A percentile compares a stretch with the other conserved stretches of the same genome.
These are phyloP conservation scores for Panicum hallii DNA, from an alignment of 202 grass and related monocot genomes.

Conservation along the genomic window DNA sequence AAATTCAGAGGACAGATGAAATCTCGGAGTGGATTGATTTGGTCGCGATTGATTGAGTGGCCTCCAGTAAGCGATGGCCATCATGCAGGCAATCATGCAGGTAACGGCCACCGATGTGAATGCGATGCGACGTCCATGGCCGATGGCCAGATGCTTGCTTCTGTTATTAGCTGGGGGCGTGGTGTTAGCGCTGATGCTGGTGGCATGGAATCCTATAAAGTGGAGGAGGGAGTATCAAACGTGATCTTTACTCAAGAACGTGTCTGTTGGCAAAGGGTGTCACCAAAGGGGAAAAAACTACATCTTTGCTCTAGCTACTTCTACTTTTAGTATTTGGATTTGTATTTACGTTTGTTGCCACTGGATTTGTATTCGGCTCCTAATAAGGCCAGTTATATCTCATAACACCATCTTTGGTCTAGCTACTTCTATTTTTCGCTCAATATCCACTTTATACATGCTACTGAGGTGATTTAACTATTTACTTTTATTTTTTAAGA, in stretches of 20 bases:
- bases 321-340: too few species aligned
- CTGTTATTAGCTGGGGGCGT: neutral
- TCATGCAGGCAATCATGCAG: conserved; percentile 21
- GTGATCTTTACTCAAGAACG: conserved; percentile 27
- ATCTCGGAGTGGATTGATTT: neutral
- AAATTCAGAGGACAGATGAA: conserved; percentile 7
- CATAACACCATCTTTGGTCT: too few species aligned
- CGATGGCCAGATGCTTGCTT: neutral
- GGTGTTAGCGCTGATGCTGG: neutral
- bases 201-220: conserved; percentile 34
- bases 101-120: conserved; percentile 32
- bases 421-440: too few species aligned
- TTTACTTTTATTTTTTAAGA: too few species aligned
- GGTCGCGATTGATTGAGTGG: conserved; percentile 15
- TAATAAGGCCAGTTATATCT: too few species aligned
- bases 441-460: too few species aligned
- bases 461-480: too few species aligned
- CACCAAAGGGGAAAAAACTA: neutral
- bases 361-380: too few species aligned
- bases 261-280: neutral
- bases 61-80: conserved; percentile 11
- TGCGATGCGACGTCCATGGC: conserved; percentile 36
- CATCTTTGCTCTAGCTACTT: too few species aligned
- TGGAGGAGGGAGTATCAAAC: neutral
- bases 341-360: neutral